These are phyloP conservation scores for Rhizoctonia solani DNA, from an alignment of 1,284 basidiomycete species.

Conservation along the genomic window DNA sequence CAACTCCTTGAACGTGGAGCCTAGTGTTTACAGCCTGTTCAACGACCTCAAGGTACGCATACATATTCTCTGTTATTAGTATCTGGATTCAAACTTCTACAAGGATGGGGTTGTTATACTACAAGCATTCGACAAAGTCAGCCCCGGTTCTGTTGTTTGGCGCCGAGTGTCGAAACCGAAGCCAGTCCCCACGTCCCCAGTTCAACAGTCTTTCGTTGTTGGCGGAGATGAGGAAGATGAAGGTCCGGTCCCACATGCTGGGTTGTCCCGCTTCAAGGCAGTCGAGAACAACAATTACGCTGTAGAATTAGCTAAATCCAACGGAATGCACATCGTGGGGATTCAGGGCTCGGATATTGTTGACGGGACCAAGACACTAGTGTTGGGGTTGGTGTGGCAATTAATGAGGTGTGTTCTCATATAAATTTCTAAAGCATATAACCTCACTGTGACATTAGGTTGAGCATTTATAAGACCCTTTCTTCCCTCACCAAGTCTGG, in stretches of 20 bases:
- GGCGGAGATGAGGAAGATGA: conserved; percentile 64
- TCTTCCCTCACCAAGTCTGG: conserved; percentile 75
- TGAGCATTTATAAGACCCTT: conserved; percentile 93
- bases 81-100: background rate
- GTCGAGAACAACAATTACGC: conserved; percentile 99
- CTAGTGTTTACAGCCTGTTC: conserved; percentile 94
- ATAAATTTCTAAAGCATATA: background rate
- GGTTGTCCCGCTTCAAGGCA: conserved; percentile 93
- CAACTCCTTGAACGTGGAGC: conserved; percentile 95
- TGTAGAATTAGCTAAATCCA: conserved; percentile 90
- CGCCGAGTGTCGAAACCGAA: conserved; percentile 92
- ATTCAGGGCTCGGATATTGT: conserved; percentile 98
- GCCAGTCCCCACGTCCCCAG: conserved; percentile 51
- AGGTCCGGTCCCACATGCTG: conserved; percentile 76
- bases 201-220: conserved; percentile 46
- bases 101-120: conserved; percentile 83
- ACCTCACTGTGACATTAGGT: conserved; percentile 40
- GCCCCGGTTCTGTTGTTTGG: conserved; percentile 93
- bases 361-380: conserved; percentile 87
- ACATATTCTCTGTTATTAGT: background rate
- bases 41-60: conserved; percentile 81
- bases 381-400: conserved; percentile 97
- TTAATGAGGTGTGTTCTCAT: conserved; percentile 73
- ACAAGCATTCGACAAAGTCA: conserved; percentile 95
- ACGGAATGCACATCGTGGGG: conserved; percentile 94